Evolutionary conservation across 225 moss, liverwort and hornwort species (phyloP).

Genomic region (Polytrichum formosum): DNA sequence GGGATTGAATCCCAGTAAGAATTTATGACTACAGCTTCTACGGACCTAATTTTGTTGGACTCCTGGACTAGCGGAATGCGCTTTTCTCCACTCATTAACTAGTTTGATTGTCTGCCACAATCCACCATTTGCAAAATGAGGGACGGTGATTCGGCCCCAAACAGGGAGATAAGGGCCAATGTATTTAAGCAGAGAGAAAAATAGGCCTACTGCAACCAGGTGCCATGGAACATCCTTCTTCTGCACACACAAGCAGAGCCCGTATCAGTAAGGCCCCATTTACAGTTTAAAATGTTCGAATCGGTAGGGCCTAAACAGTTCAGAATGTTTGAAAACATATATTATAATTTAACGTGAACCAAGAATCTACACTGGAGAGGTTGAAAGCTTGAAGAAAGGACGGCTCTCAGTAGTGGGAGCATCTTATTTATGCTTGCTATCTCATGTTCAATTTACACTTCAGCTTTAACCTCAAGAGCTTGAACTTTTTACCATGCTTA

Average conservation of each 20-base stretch:
- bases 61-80: slow-evolving; percentile 15
- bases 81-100: slow-evolving; percentile 41
- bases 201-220: slow-evolving; percentile 36
- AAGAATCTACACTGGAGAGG: no score
- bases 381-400: no score
- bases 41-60: slow-evolving; percentile 25
- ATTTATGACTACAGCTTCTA: slow-evolving; percentile 11
- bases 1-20: not conserved
- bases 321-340: no score
- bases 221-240: slow-evolving; percentile 35
- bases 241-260: slow-evolving; percentile 22
- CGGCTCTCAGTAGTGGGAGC: no score
- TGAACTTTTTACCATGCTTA: no score
- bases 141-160: slow-evolving; percentile 46
- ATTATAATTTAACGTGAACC: no score
- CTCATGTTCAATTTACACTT: no score
- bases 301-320: no score
- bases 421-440: no score
- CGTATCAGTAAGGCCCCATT: not conserved
- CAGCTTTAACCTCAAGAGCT: no score
- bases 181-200: slow-evolving; percentile 38
- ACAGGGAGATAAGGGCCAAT: slow-evolving; percentile 34
- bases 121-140: slow-evolving; percentile 62
- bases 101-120: slow-evolving; percentile 48
- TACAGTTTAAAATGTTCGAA: no score